Evolutionary conservation across 352 stramenopile species (phyloP).

Genomic region (Elongisporangium prolatum): DNA sequence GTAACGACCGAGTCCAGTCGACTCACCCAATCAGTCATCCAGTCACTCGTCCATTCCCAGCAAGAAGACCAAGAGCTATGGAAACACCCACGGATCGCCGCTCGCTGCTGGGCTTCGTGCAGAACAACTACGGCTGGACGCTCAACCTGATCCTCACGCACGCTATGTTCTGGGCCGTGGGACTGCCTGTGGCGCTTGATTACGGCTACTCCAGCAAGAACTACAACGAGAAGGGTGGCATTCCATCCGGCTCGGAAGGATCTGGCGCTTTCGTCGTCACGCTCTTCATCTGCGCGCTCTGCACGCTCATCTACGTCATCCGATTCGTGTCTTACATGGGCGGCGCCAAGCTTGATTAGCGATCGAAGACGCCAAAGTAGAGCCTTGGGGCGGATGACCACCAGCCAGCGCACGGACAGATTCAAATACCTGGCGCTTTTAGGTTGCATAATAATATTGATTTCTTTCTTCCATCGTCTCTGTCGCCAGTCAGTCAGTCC

Average conservation of each 20-base stretch:
- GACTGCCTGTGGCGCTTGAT: conserved; percentile 66
- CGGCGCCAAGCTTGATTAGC: conserved; percentile 15
- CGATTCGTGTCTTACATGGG: conserved; percentile 54
- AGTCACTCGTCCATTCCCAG: conserved; percentile 1
- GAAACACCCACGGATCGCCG: not conserved
- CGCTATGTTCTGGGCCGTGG: conserved; percentile 78
- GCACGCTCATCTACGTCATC: conserved; percentile 57
- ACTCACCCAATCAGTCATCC: not conserved
- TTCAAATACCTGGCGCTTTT: not conserved
- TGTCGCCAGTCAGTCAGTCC: not conserved
- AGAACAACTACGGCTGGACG: conserved; percentile 76
- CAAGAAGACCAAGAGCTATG: conserved; percentile 7
- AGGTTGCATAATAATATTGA: not conserved
- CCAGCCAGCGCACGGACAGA: too few relatives aligned
- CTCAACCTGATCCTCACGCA: conserved; percentile 84
- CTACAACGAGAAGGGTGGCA: conserved; percentile 70
- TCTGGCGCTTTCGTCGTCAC: conserved; percentile 80
- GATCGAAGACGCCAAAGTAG: conserved; percentile 3
- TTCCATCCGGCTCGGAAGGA: conserved; percentile 70
- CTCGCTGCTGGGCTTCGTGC: conserved; percentile 54
- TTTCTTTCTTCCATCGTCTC: not conserved
- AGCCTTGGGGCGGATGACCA: too few relatives aligned
- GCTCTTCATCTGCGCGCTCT: conserved; percentile 71
- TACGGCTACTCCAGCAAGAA: conserved; percentile 78
- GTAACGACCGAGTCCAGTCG: not conserved